Evolutionary conservation across 2,329 filamentous ascomycete species (phyloP), one percentile per base, ranked within the genome.

Genomic region (Fusarium humuli): DNA sequence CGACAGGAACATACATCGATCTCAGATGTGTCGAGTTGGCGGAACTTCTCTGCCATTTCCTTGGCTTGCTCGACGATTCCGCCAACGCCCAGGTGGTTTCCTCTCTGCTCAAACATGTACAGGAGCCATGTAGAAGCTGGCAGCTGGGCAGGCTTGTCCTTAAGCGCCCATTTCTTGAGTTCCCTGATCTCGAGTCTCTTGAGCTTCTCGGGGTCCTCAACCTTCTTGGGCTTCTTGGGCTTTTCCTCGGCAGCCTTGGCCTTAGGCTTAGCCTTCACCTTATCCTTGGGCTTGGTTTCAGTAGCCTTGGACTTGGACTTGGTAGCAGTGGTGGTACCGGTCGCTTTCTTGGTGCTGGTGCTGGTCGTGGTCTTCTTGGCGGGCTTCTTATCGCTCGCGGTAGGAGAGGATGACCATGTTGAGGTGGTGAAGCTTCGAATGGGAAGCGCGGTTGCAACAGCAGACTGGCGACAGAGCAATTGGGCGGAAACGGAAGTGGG

Each of bases 101-200:
- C 32, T 32, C 77, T 69, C 53, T 80, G 79, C 58, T 83, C 75
- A 5, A 59, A 5, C 3, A 83, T 9, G 59, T 74, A 87, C n/a
- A 84, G 47, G 2, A 52, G 18, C 83, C 83, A 87, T 16, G 76
- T 20, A 2, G 49, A 71, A 4, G 64, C 45, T 11, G 82, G 76
- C 55, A 80, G 73, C 22, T 5, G 18, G 57, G 77, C 77, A 13
- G 83, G 82, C 54, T 83, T 81, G 22, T 77, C 73, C 46, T 83
- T 75, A 56, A 87, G 73, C 10, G 83, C 81, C 67, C 67, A 73
- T 73, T 79, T 76, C 78, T 79, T 84, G 67, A 85, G 74, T 62
- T 79, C 72, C 47, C 62, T 72, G 50, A 81, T 67, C 66, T 79
- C 72, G 13, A 76, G 44, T 68, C 77, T 78, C 20, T 72, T 74